Evolutionary conservation across 176 grass and related monocot genomes (phyloP).

Genomic region (Triticum timopheevii): DNA sequence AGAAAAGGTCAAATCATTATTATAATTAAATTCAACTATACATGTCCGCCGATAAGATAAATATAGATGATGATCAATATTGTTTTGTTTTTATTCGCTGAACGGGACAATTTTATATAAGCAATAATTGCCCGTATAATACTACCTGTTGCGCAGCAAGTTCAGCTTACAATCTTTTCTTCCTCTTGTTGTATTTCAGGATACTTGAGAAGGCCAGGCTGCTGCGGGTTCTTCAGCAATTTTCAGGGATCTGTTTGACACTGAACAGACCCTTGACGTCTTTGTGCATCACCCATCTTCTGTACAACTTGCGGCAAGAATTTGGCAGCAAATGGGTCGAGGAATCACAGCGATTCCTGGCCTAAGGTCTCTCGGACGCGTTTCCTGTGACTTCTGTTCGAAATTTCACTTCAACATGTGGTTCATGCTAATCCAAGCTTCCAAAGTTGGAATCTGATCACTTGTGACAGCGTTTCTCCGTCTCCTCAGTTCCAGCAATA

Average conservation of each 20-base stretch:
- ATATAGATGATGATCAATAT: neutral
- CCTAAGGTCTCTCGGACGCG: neutral
- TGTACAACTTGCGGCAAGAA: constrained; percentile 1
- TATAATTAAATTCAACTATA: neutral
- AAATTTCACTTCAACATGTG: constrained; percentile 41
- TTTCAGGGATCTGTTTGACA: neutral
- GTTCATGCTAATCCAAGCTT: constrained; percentile 32
- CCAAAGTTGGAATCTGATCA: constrained; percentile 42
- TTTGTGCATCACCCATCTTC: neutral
- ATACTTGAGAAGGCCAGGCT: neutral
- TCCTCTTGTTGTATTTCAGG: constrained; percentile 29
- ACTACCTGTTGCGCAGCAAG: neutral
- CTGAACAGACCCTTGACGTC: neutral
- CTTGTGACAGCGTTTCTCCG: neutral
- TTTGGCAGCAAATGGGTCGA: constrained; percentile 31
- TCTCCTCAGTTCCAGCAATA: neutral
- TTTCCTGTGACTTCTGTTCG: constrained; percentile 16
- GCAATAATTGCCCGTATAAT: constrained; percentile 44
- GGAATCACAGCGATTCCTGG: constrained; percentile 2
- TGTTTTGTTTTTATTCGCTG: constrained; percentile 15
- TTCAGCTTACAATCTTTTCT: constrained; percentile 18
- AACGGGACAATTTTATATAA: neutral
- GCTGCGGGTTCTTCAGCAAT: neutral
- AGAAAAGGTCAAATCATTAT: neutral
- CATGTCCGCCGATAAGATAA: neutral